Base-by-base conservation (phyloP, 2,329 filamentous ascomycete genomes). In the Colletotrichum sp. region DNA sequence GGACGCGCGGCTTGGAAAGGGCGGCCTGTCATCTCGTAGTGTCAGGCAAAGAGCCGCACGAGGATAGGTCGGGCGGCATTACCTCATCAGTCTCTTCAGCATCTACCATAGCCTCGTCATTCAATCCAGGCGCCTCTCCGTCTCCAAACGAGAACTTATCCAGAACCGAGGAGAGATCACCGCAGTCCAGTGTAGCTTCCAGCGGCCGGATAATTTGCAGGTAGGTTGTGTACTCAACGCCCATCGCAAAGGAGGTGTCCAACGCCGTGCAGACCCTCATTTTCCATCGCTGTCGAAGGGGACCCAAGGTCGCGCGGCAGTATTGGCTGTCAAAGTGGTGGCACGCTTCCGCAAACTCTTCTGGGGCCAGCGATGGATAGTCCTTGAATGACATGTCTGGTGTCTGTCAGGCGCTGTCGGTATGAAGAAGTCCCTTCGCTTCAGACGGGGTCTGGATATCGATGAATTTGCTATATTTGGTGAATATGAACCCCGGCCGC, bases 281-380 rank as follows among this genome's bases (percentile, higher is more conserved):
- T 80, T 89, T 90, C 89, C 91, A 92, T 74, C 86, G 85, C 77
- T 84, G 86, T 72, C 91, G 88, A 49, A 90, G 80, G 8, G 88
- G 86, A 4, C 91, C 92, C 5, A 93, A 85, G 39, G 86, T 91
- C 70, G 89, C 91, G 81, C 87, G 89, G 73, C 89, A 87, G 82
- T 93, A 93, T 77, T 83, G 87, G 49, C 88, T 86, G 77, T 93
- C 92, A 27, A 93, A 87, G 71, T 90, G 86, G 79, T 93, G 90
- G 82, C 93, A 95, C 71, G 89, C 90, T 80, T 92, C 89, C 69
- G 90, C 84, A 78, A 95, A 95, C 81, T 95, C 93, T 55, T 91
- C 88, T 13, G 85, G 80, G 13, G 85, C 89, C 32, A 95, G 88
- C 75, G 89, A 90, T 8, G 93, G 93, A 81, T 93, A 95, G 67